phyloP scores from a whole-genome alignment of 345 rosid species.

The Lagerstroemia speciosa region DNA sequence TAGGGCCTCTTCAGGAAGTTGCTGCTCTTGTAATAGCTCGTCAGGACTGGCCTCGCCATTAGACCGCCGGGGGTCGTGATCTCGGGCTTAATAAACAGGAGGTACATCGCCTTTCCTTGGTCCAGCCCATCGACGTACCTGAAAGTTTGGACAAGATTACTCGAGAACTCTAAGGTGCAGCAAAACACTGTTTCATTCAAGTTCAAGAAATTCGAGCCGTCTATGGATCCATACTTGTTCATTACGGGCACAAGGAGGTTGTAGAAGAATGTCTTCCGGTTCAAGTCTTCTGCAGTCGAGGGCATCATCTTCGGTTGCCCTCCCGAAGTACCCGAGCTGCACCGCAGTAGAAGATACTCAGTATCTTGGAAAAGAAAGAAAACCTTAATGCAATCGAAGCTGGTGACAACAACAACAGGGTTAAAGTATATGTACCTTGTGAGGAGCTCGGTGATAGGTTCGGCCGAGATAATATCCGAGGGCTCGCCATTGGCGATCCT shows the following conservation, averaged over 20 bases:
- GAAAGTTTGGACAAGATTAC: slow-evolving; percentile 12
- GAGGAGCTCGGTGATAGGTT: slow-evolving; percentile 77
- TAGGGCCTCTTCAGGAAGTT: slow-evolving; percentile 73
- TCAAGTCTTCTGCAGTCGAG: slow-evolving; percentile 81
- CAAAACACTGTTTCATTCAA: slow-evolving; percentile 34
- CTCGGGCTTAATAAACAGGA: slow-evolving; percentile 79
- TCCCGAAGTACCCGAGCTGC: slow-evolving; percentile 94
- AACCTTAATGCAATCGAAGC: neutral
- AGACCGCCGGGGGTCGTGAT: slow-evolving; percentile 68
- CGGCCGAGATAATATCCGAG: slow-evolving; percentile 56
- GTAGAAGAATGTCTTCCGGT: slow-evolving; percentile 82
- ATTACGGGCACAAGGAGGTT: slow-evolving; percentile 83
- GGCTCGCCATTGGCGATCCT: slow-evolving; percentile 71
- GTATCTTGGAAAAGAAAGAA: neutral
- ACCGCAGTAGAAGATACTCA: slow-evolving; percentile 8
- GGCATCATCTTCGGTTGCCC: slow-evolving; percentile 96
- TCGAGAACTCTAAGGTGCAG: slow-evolving; percentile 5
- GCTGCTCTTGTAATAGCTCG: slow-evolving; percentile 86
- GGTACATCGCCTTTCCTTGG: slow-evolving; percentile 90
- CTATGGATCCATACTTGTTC: slow-evolving; percentile 49
- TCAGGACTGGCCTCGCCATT: slow-evolving; percentile 88
- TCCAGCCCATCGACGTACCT: slow-evolving; percentile 80
- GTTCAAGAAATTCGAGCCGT: neutral
- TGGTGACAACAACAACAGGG: neutral
- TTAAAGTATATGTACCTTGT: slow-evolving; percentile 42